Evolutionary conservation across 2,329 filamentous ascomycete genomes (phyloP).

Genomic region (Cladophialophora bantiana): DNA sequence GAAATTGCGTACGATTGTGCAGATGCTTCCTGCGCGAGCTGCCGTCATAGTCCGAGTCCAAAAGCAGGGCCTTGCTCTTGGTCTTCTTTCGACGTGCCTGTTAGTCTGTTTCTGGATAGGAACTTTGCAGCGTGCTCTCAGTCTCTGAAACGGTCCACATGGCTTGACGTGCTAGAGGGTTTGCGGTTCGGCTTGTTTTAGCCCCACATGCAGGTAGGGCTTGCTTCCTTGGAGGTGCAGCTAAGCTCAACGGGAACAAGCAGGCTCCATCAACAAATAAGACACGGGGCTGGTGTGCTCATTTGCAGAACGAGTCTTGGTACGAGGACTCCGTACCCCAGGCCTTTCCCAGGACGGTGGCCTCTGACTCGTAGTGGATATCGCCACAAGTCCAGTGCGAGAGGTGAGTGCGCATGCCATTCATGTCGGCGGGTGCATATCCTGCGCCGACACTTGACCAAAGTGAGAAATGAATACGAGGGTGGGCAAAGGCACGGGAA

Average conservation of each 20-base stretch:
- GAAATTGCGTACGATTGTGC: background rate
- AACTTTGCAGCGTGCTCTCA: background rate
- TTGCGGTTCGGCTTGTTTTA: background rate
- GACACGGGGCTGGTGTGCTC: background rate
- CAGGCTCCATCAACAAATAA: background rate
- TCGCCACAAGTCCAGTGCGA: background rate
- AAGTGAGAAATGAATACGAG: conserved; percentile 6
- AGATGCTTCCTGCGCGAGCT: background rate
- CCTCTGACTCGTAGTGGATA: background rate
- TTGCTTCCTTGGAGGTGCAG: background rate
- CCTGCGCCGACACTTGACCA: background rate
- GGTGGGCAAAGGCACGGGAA: background rate
- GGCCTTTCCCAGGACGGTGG: too few relatives aligned
- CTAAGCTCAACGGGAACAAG: background rate
- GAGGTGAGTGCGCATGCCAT: background rate
- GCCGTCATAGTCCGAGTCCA: background rate
- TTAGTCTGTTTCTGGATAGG: background rate
- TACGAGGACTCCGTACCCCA: background rate
- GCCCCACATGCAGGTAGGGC: background rate
- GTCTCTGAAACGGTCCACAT: conserved; percentile 8
- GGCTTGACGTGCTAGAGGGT: background rate
- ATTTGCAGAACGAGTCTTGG: background rate
- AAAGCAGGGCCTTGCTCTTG: background rate
- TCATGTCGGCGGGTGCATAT: background rate
- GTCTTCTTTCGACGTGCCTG: background rate